These are phyloP conservation scores for Urostyla sp. DNA, from an alignment of 73 alveolate genomes.

Conservation along the genomic window DNA sequence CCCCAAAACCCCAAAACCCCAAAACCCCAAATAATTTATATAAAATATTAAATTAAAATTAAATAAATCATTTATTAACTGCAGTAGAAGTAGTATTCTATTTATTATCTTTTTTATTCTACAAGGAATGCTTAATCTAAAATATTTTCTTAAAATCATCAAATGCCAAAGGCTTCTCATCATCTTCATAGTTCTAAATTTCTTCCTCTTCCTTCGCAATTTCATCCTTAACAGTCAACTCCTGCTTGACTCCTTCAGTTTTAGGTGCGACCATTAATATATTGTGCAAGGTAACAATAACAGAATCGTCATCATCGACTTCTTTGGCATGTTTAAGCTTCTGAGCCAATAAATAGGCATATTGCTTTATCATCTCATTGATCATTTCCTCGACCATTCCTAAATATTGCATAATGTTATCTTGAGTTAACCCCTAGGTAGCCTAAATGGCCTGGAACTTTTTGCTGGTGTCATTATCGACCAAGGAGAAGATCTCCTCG, in stretches of 20 bases:
- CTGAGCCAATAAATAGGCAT: slow-evolving; percentile 63
- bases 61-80: background rate
- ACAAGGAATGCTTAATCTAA: slow-evolving; percentile 44
- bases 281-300: slow-evolving; percentile 61
- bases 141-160: slow-evolving; percentile 54
- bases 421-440: slow-evolving; percentile 78
- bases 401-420: slow-evolving; percentile 77
- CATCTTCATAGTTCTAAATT: slow-evolving; percentile 45
- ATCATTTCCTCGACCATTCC: slow-evolving; percentile 85
- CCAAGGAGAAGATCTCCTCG: slow-evolving; percentile 74
- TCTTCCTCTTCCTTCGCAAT: slow-evolving; percentile 57
- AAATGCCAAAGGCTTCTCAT: slow-evolving; percentile 19
- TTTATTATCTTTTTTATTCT: slow-evolving; percentile 14
- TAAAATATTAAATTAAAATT: background rate
- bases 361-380: slow-evolving; percentile 73
- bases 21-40: background rate
- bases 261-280: slow-evolving; percentile 74
- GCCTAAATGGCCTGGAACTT: slow-evolving; percentile 74
- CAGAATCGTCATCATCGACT: slow-evolving; percentile 62
- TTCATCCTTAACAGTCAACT: slow-evolving; percentile 54
- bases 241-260: slow-evolving; percentile 61
- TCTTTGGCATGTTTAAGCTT: slow-evolving; percentile 58
- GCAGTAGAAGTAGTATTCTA: background rate
- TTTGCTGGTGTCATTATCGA: slow-evolving; percentile 71
- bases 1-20: no score